Evolutionary conservation across 768 basidiomycete species (phyloP).

Genomic region (Lactarius evosmus): DNA sequence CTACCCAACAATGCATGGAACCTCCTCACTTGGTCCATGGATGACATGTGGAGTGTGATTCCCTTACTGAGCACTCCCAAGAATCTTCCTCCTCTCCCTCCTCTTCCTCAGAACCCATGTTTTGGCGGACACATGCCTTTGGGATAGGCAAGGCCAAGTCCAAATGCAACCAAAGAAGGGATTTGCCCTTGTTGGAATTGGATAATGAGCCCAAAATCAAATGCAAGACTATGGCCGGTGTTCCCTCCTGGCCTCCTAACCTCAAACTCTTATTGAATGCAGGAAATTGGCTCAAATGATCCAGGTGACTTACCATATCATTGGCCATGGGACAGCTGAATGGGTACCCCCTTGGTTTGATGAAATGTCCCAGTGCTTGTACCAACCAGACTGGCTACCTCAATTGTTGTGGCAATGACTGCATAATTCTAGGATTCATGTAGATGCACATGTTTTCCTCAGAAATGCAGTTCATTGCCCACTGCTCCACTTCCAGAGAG

Average conservation of each 20-base stretch:
- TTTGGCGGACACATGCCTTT: too few species aligned
- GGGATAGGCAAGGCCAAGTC: too few species aligned
- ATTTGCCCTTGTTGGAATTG: too few species aligned
- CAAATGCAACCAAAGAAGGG: too few species aligned
- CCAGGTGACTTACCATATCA: neutral
- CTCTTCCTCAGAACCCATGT: too few species aligned
- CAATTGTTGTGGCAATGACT: slow-evolving; percentile 1
- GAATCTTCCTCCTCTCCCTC: too few species aligned
- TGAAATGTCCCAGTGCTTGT: neutral
- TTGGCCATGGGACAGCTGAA: neutral
- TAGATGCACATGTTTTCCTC: neutral
- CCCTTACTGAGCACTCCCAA: too few species aligned
- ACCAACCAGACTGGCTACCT: neutral
- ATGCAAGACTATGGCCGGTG: too few species aligned
- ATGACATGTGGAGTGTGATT: too few species aligned
- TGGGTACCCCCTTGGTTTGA: neutral
- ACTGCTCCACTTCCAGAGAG: neutral
- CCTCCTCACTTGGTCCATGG: too few species aligned
- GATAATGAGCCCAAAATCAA: too few species aligned
- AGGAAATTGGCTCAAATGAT: neutral
- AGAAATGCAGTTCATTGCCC: slow-evolving; percentile 1
- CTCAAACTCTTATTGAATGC: neutral
- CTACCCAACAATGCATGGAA: too few species aligned
- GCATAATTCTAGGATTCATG: slow-evolving; percentile 18
- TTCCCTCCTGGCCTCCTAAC: neutral